Conservation (phyloP, 2,329 filamentous ascomycete species). For the Colletotrichum trifolii region DNA sequence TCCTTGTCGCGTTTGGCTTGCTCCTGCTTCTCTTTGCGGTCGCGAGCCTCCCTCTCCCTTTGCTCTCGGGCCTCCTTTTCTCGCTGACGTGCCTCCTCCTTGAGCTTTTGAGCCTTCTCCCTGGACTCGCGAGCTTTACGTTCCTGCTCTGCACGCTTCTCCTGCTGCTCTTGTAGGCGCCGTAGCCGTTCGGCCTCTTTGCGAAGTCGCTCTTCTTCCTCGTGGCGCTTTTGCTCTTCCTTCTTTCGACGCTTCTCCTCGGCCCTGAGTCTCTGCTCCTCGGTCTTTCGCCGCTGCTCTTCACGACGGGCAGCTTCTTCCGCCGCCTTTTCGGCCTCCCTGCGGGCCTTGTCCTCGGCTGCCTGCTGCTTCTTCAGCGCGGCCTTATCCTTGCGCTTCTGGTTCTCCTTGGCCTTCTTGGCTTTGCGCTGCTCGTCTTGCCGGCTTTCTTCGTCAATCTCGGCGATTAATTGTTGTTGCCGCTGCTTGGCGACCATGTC, state of each 20-base stretch:
- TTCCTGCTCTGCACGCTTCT: conserved; percentile 86
- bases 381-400: conserved; percentile 95
- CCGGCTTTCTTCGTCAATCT: conserved; percentile 86
- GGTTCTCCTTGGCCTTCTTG: conserved; percentile 93
- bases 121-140: conserved; percentile 74
- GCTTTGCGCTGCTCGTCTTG: conserved; percentile 83
- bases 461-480: conserved; percentile 89
- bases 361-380: conserved; percentile 87
- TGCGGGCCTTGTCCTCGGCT: conserved; percentile 90
- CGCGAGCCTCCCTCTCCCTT: conserved; percentile 69
- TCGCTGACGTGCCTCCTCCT: conserved; percentile 82
- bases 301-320: conserved; percentile 83
- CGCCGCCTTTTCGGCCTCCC: conserved; percentile 88
- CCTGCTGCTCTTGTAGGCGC: conserved; percentile 84
- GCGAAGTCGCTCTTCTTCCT: conserved; percentile 85
- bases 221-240: conserved; percentile 88
- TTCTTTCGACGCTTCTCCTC: conserved; percentile 94
- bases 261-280: conserved; percentile 83
- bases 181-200: conserved; percentile 89
- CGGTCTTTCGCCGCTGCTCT: conserved; percentile 80
- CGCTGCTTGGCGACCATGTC: conserved; percentile 96
- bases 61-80: conserved; percentile 82
- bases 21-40: conserved; percentile 69
- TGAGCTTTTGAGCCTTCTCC: conserved; percentile 82
- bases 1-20: conserved; percentile 68